Base-by-base conservation (phyloP, 495 filamentous ascomycete genomes). In the Trichocladium antarcticum region DNA sequence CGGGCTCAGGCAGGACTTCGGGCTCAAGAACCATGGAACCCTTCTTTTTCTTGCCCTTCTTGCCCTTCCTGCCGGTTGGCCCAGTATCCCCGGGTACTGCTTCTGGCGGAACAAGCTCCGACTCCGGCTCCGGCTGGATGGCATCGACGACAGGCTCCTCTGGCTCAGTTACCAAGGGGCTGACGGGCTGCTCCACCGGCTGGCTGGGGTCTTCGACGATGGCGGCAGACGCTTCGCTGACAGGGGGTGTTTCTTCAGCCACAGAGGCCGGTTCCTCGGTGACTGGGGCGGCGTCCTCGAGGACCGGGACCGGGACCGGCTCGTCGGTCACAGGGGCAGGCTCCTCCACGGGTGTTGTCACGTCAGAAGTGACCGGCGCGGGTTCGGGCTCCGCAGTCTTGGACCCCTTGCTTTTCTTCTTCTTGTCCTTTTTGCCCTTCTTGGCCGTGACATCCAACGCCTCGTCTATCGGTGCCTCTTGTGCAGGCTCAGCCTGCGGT, bases 361-460 rank as follows among this genome's bases (percentile, higher is more conserved):
- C 54, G 24, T 27, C 24, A 8, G 24, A 8, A 27, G 10, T 34
- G 6, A 27, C 55, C 35, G 63, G 57, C 28, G 37, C 47, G 49
- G 53, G 39, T 38, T 61, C 54, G 11, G 38, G 54, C n/a, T 51
- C 55, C 0, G 49, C 57, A 8, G 50, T 19, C 36, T 67, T 54
- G 19, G 46, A 47, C 11, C 44, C 58, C 40, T 61, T 62, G 32
- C 51, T 45, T 37, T 55, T 58, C 55, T 61, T 63, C 50, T 60
- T 58, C 54, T 61, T 63, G 48, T 60, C 62, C 16, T 47, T 47
- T 37, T 49, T 48, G 31, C 31, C n/a, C 44, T 46, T 31, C 21
- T 45, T 37, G 21, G n/a, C 32, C 2, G 42, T 31, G 0, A 36
- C 5, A 2, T 45, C 42, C 5, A 16, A 12, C 11, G 16, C 7